A percentile compares a stretch with the other conserved stretches of the same genome.
These are phyloP conservation scores for Isochrysis galbana DNA, from an alignment of 78 protist species.

Conservation along the genomic window DNA sequence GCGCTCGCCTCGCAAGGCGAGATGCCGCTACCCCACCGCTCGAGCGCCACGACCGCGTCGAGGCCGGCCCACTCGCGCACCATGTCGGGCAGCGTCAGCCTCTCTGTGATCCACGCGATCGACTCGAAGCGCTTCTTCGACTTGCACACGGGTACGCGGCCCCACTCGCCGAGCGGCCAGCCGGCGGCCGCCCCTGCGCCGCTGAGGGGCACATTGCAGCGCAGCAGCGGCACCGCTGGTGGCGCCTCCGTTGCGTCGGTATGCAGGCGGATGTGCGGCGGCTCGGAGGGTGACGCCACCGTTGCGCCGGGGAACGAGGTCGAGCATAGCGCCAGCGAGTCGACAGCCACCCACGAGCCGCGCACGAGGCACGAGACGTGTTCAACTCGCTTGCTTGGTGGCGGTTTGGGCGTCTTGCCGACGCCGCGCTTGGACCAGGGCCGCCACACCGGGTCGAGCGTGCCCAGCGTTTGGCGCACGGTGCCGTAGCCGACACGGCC, in stretches of 20 bases:
- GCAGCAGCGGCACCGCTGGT: neutral
- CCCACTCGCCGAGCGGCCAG: neutral
- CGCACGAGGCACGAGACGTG: neutral
- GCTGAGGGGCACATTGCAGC: neutral
- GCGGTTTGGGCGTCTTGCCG: too few species aligned
- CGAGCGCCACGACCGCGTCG: neutral
- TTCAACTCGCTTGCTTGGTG: neutral
- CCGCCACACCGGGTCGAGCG: neutral
- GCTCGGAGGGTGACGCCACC: neutral
- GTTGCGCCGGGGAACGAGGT: neutral
- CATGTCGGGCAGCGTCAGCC: neutral
- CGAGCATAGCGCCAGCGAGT: neutral
- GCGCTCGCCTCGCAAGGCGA: conserved; percentile 7
- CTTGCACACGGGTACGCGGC: neutral
- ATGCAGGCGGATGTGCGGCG: neutral
- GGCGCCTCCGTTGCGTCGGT: neutral
- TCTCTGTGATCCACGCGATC: neutral
- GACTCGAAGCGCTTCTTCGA: neutral
- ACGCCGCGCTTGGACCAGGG: neutral
- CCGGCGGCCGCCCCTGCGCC: neutral
- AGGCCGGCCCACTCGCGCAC: neutral
- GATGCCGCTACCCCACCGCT: neutral
- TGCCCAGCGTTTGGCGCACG: neutral
- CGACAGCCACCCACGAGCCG: neutral
- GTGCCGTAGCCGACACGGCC: neutral